Evolutionary conservation across 495 filamentous ascomycete genomes (phyloP).

Genomic region (Cercophora scortea): DNA sequence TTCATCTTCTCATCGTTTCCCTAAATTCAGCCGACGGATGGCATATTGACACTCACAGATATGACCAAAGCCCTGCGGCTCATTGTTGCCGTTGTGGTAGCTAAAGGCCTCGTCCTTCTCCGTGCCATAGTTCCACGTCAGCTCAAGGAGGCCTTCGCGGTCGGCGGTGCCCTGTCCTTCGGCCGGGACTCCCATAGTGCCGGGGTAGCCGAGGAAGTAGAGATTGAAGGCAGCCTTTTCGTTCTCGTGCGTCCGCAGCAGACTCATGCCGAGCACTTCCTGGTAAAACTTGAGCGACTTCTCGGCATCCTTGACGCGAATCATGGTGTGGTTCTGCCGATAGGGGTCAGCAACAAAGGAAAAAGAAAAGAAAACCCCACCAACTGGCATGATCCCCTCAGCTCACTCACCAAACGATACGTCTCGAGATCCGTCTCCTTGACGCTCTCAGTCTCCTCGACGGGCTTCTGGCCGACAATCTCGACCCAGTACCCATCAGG

Average conservation of each 20-base stretch:
- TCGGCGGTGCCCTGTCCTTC: slow-evolving; percentile 46
- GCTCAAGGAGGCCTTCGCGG: slow-evolving; percentile 76
- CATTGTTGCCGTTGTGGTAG: slow-evolving; percentile 86
- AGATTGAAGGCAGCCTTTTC: slow-evolving; percentile 70
- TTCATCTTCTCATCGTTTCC: not conserved
- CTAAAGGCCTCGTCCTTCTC: slow-evolving; percentile 77
- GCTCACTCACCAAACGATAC: slow-evolving; percentile 32
- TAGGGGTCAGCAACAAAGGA: not conserved
- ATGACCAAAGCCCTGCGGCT: slow-evolving; percentile 92
- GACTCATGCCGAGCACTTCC: slow-evolving; percentile 79
- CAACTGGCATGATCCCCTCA: too few species aligned
- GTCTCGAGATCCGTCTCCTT: slow-evolving; percentile 31
- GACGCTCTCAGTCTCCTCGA: slow-evolving; percentile 29
- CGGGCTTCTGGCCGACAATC: slow-evolving; percentile 44
- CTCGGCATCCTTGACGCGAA: slow-evolving; percentile 85
- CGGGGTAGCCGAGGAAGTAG: slow-evolving; percentile 83
- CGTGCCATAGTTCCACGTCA: slow-evolving; percentile 97
- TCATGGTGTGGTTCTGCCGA: slow-evolving; percentile 76
- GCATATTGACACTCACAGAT: slow-evolving; percentile 53
- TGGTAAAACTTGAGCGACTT: slow-evolving; percentile 83
- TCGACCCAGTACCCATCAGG: slow-evolving; percentile 93
- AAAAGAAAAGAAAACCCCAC: slow-evolving; percentile 5
- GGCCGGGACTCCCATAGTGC: slow-evolving; percentile 39
- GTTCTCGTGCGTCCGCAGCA: slow-evolving; percentile 65
- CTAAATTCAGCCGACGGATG: not conserved